phyloP scores from a whole-genome alignment of 805 yeast genomes.

The Starmerella kuoi region DNA sequence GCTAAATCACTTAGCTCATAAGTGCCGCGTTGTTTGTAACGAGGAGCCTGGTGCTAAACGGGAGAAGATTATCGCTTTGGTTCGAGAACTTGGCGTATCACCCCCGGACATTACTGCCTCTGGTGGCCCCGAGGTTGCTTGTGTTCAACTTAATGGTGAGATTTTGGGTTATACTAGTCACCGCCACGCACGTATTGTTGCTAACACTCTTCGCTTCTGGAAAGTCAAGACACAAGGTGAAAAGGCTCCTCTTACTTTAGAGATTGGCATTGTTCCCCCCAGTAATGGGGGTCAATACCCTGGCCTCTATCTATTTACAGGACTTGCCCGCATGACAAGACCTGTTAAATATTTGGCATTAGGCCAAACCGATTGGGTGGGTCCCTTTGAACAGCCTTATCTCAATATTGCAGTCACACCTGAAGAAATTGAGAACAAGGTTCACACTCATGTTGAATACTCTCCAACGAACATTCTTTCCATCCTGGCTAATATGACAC shows the following conservation, averaged over 20 bases:
- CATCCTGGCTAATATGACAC: slow-evolving; percentile 91
- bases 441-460: slow-evolving; percentile 87
- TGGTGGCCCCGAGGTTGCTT: slow-evolving; percentile 77
- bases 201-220: slow-evolving; percentile 85
- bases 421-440: slow-evolving; percentile 66
- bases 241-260: slow-evolving; percentile 74
- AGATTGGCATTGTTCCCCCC: slow-evolving; percentile 95
- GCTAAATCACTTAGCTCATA: slow-evolving; percentile 90
- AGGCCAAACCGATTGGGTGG: slow-evolving; percentile 72
- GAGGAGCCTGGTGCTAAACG: slow-evolving; percentile 14
- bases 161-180: slow-evolving; percentile 92
- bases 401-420: slow-evolving; percentile 94
- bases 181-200: slow-evolving; percentile 70
- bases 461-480: slow-evolving; percentile 91
- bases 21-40: slow-evolving; percentile 71
- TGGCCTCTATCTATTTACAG: slow-evolving; percentile 83
- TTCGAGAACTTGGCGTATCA: slow-evolving; percentile 66
- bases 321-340: slow-evolving; percentile 88
- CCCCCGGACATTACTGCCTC: slow-evolving; percentile 68
- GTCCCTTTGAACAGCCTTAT: slow-evolving; percentile 97
- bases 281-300: slow-evolving; percentile 94
- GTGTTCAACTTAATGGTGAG: slow-evolving; percentile 88
- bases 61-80: slow-evolving; percentile 30
- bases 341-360: slow-evolving; percentile 87
- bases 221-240: slow-evolving; percentile 46